These are phyloP conservation scores for Aegilops longissima DNA, from an alignment of 176 grass and related monocot genomes.

Conservation along the genomic window DNA sequence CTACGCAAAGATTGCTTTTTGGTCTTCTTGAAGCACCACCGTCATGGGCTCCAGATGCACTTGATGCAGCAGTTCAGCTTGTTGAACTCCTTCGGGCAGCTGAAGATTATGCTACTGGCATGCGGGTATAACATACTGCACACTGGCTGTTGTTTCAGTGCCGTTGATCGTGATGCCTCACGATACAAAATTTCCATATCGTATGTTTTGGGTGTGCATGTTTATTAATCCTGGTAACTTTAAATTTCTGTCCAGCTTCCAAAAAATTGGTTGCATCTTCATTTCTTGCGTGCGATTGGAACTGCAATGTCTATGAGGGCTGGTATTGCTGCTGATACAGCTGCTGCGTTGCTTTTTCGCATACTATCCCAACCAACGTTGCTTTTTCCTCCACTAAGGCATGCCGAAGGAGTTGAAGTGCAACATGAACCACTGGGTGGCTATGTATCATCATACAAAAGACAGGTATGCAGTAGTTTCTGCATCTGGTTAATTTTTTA, in stretches of 20 bases:
- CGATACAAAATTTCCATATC: conserved; percentile 2
- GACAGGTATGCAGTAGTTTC: conserved; percentile 66
- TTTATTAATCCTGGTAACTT: conserved; percentile 25
- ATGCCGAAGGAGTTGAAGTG: conserved; percentile 81
- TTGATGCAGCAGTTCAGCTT: conserved; percentile 98
- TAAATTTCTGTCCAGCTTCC: conserved; percentile 64
- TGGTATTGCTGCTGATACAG: conserved; percentile 89
- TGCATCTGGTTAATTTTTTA: conserved; percentile 20
- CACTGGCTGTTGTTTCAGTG: background rate
- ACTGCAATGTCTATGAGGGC: conserved; percentile 99
- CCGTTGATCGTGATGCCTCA: conserved; percentile 14
- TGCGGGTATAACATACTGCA: conserved; percentile 57
- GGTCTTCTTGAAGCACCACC: conserved; percentile 98
- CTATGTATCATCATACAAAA: conserved; percentile 91
- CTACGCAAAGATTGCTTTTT: conserved; percentile 89
- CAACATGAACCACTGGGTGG: conserved; percentile 87
- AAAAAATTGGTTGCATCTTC: conserved; percentile 97
- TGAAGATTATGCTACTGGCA: conserved; percentile 91
- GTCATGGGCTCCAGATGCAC: conserved; percentile 99
- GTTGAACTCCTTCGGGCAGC: conserved; percentile 99
- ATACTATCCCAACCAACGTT: conserved; percentile 93
- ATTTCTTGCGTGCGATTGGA: conserved; percentile 94
- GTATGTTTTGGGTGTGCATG: conserved; percentile 3
- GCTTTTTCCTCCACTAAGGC: conserved; percentile 95
- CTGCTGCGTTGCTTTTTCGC: conserved; percentile 95